Conservation (phyloP, 2,329 filamentous ascomycete species). For the Kalmusia sp. region DNA sequence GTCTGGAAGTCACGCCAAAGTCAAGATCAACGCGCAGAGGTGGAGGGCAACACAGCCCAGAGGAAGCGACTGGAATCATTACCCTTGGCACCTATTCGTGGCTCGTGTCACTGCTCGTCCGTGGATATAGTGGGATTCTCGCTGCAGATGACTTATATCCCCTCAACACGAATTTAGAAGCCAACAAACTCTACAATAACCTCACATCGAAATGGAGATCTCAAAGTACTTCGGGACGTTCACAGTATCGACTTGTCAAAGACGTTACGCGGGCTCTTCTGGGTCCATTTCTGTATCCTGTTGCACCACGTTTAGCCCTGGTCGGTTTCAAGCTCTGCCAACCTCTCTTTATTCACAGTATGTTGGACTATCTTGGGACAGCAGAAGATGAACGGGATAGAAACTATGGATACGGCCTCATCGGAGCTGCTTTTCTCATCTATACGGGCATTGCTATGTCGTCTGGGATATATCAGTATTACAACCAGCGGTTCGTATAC, state of each 20-base stretch:
- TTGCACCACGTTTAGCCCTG: slow-evolving; percentile 6
- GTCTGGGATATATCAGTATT: slow-evolving; percentile 33
- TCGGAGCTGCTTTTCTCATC: slow-evolving; percentile 52
- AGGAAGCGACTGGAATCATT: slow-evolving; percentile 1
- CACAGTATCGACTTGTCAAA: background rate
- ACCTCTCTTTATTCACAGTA: slow-evolving; percentile 11
- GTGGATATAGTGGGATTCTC: background rate
- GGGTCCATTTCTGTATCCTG: background rate
- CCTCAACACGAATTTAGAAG: background rate
- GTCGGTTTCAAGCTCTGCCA: slow-evolving; percentile 17
- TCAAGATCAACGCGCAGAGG: background rate
- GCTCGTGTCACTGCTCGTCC: slow-evolving; percentile 1
- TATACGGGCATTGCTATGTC: slow-evolving; percentile 51
- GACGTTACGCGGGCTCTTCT: background rate
- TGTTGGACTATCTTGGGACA: slow-evolving; percentile 11
- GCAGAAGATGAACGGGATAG: slow-evolving; percentile 20
- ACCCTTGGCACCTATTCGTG: slow-evolving; percentile 1
- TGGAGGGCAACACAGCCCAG: background rate
- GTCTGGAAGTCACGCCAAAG: slow-evolving; percentile 30
- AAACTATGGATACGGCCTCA: slow-evolving; percentile 50
- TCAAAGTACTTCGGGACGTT: background rate
- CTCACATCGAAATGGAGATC: too few relatives aligned
- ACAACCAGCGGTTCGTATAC: slow-evolving; percentile 26
- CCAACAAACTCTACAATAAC: too few relatives aligned
- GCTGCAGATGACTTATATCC: slow-evolving; percentile 1